These are phyloP conservation scores for Noccaea caerulescens DNA, from an alignment of 345 rosid genomes.

Conservation along the genomic window DNA sequence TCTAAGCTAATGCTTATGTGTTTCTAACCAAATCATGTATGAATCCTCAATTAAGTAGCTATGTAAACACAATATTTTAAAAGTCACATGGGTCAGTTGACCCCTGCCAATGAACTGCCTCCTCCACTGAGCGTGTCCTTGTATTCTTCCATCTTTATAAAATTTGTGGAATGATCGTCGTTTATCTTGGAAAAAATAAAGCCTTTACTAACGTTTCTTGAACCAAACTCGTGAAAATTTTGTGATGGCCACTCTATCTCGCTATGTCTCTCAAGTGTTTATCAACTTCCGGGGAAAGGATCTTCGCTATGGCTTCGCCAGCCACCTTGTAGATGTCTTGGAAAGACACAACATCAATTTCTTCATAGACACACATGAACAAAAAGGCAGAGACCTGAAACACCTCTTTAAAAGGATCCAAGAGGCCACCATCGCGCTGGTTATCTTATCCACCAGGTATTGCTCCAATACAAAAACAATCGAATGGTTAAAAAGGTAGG, in stretches of 20 bases:
- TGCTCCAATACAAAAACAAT: background rate
- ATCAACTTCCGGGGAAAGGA: slow-evolving; percentile 24
- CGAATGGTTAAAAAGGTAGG: too few relatives aligned
- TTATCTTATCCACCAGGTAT: slow-evolving; percentile 11
- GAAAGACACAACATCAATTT: background rate
- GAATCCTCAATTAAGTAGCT: too few relatives aligned
- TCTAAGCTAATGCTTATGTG: too few relatives aligned
- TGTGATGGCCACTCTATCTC: background rate
- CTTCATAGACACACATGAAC: background rate
- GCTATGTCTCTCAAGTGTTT: background rate
- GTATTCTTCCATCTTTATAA: too few relatives aligned
- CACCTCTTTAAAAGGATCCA: slow-evolving; percentile 2
- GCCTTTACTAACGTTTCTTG: too few relatives aligned
- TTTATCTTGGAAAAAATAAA: too few relatives aligned
- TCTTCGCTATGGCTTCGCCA: background rate
- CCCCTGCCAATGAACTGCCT: too few relatives aligned
- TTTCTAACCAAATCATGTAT: too few relatives aligned
- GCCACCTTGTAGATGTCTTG: slow-evolving; percentile 2
- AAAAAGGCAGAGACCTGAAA: background rate
- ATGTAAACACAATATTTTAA: too few relatives aligned
- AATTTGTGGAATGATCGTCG: too few relatives aligned
- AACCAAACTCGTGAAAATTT: background rate
- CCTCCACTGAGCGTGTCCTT: too few relatives aligned
- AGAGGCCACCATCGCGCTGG: background rate
- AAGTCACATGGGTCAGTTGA: too few relatives aligned